Evolutionary conservation across 345 rosid genomes (phyloP), one percentile per base, ranked within the genome.

Genomic region (Cardamine chenopodiifolia): DNA sequence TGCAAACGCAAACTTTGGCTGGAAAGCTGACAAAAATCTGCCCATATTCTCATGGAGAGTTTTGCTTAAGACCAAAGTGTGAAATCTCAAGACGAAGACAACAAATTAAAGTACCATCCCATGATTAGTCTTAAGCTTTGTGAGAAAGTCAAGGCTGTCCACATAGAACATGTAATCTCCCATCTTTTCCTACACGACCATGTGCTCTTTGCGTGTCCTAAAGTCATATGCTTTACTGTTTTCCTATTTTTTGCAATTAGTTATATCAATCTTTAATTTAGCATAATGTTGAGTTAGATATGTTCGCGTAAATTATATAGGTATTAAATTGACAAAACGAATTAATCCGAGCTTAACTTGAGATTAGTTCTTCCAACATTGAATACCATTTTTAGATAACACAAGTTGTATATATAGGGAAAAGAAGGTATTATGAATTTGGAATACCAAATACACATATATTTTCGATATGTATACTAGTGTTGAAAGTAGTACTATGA

Each of bases 71-170:
- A 76, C 66, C 71, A 56, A 76, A 76, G 80, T 70, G 60, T 63
- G 61, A 76, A 70, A 63, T 70, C 66, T 63, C 18, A 63, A 70
- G 71, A 76, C 52, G 80, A 76, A 63, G 66, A 55, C 75, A 62
- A 70, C 59, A 76, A 70, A 55, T 58, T 32, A 70, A 70, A 70
- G 68, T 55, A 63, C 60, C 60, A 76, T 44, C 62, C 75, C 71
- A 76, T 76, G 75, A 76, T 76, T 76, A 63, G 54, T 56, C 66
- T 71, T 55, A 76, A 55, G 75, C 80, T 63, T 76, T 37, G 66
- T 70, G 60, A 70, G 45, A 76, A 76, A 76, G 80, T 76, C 75
- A 76, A 76, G 80, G 71, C 31, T 75, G 79, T 75, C 79, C 74
- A 50, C 79, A 61, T 7, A 63, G 26, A 70, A 76, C 75, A 76